phyloP scores from a whole-genome alignment of 2,329 filamentous ascomycete genomes.

The Paraphoma sp. region DNA sequence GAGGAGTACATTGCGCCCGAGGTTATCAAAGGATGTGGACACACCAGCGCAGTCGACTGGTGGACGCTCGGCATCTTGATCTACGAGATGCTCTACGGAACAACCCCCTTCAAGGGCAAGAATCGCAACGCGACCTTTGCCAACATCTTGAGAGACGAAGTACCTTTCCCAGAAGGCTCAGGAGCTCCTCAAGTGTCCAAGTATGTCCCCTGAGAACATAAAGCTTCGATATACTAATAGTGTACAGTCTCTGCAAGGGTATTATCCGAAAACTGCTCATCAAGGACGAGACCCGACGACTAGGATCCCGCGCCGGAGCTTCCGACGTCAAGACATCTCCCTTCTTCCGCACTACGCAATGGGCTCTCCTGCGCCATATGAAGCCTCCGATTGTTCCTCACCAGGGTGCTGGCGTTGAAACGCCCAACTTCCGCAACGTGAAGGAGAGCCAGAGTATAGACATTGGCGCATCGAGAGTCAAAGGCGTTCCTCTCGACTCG shows the following conservation, averaged over 20 bases:
- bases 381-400: constrained; percentile 97
- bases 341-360: constrained; percentile 95
- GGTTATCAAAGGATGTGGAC: constrained; percentile 97
- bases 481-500: constrained; percentile 86
- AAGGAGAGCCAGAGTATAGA: constrained; percentile 98
- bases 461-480: constrained; percentile 63
- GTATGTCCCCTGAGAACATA: constrained; percentile 64
- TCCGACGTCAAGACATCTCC: constrained; percentile 96
- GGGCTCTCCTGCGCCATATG: constrained; percentile 96
- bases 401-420: constrained; percentile 88
- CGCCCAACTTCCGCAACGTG: constrained; percentile 95
- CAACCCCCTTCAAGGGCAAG: constrained; percentile 98
- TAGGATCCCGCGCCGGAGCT: constrained; percentile 92
- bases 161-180: constrained; percentile 90
- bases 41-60: constrained; percentile 98
- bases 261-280: constrained; percentile 95
- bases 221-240: constrained; percentile 38
- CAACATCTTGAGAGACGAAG: constrained; percentile 94
- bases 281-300: constrained; percentile 93
- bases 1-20: constrained; percentile 99
- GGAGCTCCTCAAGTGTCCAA: constrained; percentile 87
- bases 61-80: constrained; percentile 98
- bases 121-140: constrained; percentile 98
- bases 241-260: constrained; percentile 85
- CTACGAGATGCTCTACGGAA: constrained; percentile 99